A percentile compares a stretch with the other conserved stretches of the same genome.
These are phyloP conservation scores for Bipolaris sorokiniana DNA, from an alignment of 2,329 filamentous ascomycete genomes.

Conservation along the genomic window DNA sequence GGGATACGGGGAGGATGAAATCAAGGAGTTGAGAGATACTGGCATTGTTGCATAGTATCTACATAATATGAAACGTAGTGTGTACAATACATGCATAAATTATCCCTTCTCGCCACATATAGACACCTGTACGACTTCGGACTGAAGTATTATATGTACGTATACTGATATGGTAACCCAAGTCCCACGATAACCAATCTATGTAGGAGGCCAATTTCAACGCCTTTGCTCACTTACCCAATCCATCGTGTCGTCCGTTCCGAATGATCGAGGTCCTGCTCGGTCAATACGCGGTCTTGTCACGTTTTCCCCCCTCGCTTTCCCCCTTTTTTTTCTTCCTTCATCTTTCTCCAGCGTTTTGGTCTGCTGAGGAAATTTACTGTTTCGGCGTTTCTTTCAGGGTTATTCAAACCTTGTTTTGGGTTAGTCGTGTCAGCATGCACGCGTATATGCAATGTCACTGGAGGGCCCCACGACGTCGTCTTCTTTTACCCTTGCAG, in stretches of 20 bases:
- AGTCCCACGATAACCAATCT: background rate
- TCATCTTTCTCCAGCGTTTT: background rate
- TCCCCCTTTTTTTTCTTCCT: too few species aligned
- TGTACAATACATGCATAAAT: background rate
- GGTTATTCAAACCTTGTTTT: background rate
- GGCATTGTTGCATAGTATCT: conserved; percentile 20
- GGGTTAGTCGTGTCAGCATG: background rate
- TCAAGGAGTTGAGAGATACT: conserved; percentile 20
- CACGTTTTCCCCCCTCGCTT: background rate
- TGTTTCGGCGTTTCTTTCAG: background rate
- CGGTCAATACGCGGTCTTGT: background rate
- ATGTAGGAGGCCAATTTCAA: too few species aligned
- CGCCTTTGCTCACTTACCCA: background rate
- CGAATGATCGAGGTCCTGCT: background rate
- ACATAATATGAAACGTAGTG: background rate
- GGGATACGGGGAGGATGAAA: conserved; percentile 32
- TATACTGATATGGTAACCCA: background rate
- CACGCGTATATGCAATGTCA: background rate
- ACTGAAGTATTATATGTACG: too few species aligned
- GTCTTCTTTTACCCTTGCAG: background rate
- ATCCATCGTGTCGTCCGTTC: background rate
- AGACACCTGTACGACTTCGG: too few species aligned
- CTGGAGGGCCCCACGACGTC: background rate
- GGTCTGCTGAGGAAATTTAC: background rate
- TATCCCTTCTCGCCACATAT: too few species aligned